A percentile compares a stretch with the other conserved stretches of the same genome.
phyloP scores from a whole-genome alignment of 495 filamentous ascomycete species.

The Paragyromitra xinjiangensis region DNA sequence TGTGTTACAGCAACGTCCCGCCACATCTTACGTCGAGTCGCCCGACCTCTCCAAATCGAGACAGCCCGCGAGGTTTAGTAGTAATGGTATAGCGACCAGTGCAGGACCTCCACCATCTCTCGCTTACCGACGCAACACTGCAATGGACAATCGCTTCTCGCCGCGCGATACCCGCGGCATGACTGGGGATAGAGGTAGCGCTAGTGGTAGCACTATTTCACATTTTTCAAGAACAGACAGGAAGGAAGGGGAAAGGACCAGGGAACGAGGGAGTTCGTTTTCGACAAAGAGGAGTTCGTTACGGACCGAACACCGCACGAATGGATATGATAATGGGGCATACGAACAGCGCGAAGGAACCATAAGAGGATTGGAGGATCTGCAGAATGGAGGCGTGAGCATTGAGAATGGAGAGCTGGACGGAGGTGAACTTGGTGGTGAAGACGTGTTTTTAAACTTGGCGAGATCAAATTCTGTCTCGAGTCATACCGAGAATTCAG shows the following conservation, averaged over 20 bases:
- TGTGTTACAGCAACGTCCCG: constrained; percentile 20
- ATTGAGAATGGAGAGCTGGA: constrained; percentile 37
- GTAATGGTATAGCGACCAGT: constrained; percentile 59
- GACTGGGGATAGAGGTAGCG: constrained; percentile 31
- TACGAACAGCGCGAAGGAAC: constrained; percentile 56
- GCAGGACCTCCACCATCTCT: constrained; percentile 56
- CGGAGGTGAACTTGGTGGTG: constrained; percentile 59
- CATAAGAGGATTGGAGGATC: constrained; percentile 56
- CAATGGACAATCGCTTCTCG: constrained; percentile 55
- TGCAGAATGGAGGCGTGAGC: constrained; percentile 43
- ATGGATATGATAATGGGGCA: constrained; percentile 57
- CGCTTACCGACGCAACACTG: constrained; percentile 50
- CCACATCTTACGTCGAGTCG: constrained; percentile 40
- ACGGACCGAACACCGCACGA: constrained; percentile 43
- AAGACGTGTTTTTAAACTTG: constrained; percentile 73
- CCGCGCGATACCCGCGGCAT: constrained; percentile 36
- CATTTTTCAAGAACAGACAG: constrained; percentile 43
- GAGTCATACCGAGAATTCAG: constrained; percentile 41
- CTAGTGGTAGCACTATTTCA: constrained; percentile 44
- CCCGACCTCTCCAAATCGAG: constrained; percentile 35
- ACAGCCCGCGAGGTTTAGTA: constrained; percentile 56
- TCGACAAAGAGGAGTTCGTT: constrained; percentile 34
- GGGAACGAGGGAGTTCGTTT: constrained; percentile 26
- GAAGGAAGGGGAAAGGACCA: constrained; percentile 24
- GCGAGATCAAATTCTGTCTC: constrained; percentile 65